phyloP scores from a whole-genome alignment of 1,284 basidiomycete species.

The Mrakiaceae sp. region DNA sequence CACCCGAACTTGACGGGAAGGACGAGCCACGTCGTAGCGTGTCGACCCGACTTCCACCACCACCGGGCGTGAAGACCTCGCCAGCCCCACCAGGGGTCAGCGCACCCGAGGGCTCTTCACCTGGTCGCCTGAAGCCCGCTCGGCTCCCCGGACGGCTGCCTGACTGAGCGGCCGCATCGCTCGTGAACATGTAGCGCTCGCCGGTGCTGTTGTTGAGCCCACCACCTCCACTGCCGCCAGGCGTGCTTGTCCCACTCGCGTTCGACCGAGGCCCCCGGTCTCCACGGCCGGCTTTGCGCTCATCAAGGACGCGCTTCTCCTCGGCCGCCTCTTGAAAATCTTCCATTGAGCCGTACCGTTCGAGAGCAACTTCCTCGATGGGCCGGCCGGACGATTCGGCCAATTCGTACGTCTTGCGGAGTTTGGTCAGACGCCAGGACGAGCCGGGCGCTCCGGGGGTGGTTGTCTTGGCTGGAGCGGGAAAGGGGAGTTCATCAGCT shows the following conservation, averaged over 20 bases:
- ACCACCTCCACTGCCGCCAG: slow-evolving; percentile 30
- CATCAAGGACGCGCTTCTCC: slow-evolving; percentile 73
- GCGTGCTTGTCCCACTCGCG: slow-evolving; percentile 35
- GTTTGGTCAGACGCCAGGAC: slow-evolving; percentile 95
- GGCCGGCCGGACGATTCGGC: slow-evolving; percentile 42
- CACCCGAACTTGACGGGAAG: slow-evolving; percentile 19
- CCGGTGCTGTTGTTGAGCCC: not conserved
- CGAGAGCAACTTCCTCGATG: slow-evolving; percentile 72
- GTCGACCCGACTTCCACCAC: slow-evolving; percentile 20
- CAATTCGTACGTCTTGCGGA: slow-evolving; percentile 76
- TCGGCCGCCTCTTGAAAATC: slow-evolving; percentile 80
- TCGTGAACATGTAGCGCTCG: slow-evolving; percentile 35
- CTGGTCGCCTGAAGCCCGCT: slow-evolving; percentile 66
- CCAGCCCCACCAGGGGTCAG: slow-evolving; percentile 25
- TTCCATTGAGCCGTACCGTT: slow-evolving; percentile 72
- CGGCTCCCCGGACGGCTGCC: slow-evolving; percentile 47
- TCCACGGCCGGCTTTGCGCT: slow-evolving; percentile 39
- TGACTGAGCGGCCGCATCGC: slow-evolving; percentile 19
- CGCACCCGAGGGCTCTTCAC: slow-evolving; percentile 43
- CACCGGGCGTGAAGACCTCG: slow-evolving; percentile 28
- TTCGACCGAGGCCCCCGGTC: slow-evolving; percentile 29
- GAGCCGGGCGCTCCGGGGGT: slow-evolving; percentile 82
- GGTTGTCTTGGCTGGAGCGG: slow-evolving; percentile 34
- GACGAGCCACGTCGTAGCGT: slow-evolving; percentile 17
- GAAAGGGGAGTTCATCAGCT: slow-evolving; percentile 20